Conservation (phyloP, 139 green algal species). For the Diplosphaera chodatii region DNA sequence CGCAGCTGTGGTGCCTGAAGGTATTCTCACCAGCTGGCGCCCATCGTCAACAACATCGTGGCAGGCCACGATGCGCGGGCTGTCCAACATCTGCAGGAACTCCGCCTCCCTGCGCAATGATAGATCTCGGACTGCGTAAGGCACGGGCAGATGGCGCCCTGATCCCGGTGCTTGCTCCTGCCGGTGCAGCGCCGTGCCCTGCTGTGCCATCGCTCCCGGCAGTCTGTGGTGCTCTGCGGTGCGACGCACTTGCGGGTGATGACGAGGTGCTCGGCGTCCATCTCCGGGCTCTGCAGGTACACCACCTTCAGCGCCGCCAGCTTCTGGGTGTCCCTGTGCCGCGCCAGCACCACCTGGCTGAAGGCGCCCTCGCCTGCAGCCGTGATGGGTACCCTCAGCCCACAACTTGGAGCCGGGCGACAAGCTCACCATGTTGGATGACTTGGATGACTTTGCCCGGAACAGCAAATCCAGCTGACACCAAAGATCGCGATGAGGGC, state of each 20-base stretch:
- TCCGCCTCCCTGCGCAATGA: slow-evolving; percentile 41
- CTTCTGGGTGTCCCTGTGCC: slow-evolving; percentile 16
- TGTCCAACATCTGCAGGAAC: slow-evolving; percentile 50
- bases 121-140: no score
- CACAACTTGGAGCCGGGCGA: not conserved
- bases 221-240: no score
- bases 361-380: not conserved
- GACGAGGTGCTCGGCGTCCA: slow-evolving; percentile 15
- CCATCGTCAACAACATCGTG: slow-evolving; percentile 29
- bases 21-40: slow-evolving; percentile 20
- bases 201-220: no score
- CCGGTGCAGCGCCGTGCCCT: no score
- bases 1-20: no score
- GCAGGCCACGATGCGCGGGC: slow-evolving; percentile 65
- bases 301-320: slow-evolving; percentile 47
- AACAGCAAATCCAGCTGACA: no score
- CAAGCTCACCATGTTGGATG: not conserved
- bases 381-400: not conserved
- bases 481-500: no score
- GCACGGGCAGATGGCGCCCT: no score
- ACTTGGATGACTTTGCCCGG: no score
- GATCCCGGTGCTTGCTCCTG: no score
- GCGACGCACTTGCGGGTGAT: slow-evolving; percentile 17
- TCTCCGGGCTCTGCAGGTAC: slow-evolving; percentile 27
- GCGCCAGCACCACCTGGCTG: slow-evolving; percentile 36